Evolutionary conservation across 1,284 basidiomycete genomes (phyloP), one percentile per base, ranked within the genome.

Genomic region (Cutaneotrichosporon dermatis): DNA sequence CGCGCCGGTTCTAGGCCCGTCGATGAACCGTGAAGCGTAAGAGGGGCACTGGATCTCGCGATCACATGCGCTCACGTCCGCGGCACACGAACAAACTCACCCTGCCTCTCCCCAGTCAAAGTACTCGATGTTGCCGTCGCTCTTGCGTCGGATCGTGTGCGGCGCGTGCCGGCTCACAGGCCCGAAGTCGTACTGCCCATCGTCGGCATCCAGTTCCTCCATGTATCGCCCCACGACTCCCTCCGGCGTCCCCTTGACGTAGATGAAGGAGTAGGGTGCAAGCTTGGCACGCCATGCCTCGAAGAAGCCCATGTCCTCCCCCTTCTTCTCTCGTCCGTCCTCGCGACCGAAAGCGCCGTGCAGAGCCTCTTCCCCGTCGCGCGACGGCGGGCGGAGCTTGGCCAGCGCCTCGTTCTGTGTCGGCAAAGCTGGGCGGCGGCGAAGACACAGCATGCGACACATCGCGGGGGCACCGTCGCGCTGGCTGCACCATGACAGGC

Each of bases 161-260:
- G 59, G 60, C 25, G 64, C 66, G 7, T 66, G 66, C 34, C 71
- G 55, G n/a, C 62, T 65, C 4, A 73, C 33, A 8, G 56, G 41
- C 4, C 72, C 72, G 46, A 76, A 76, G 63, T 75, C 73, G 54
- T 69, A 60, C 39, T 68, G 57, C 11, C 73, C 74, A 60, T 76
- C 75, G 60, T 74, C 72, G 50, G 57, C 64, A 49, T 74, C 74
- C 58, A 76, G 57, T 52, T 76, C 75, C 58, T 76, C 75, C 72
- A 74, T 73, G 62, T 76, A 76, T 25, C 75, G 53, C 5, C 75
- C 75, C 7, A 74, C 68, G 3, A 75, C 70, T 11, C 75, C 75
- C 49, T 75, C 73, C 0, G 68, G 65, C 15, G 68, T 69, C 4
- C 75, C 75, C 43, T 66, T 65, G 40, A 75, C 65, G 41, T 70